A percentile compares a stretch with the other conserved stretches of the same genome.
These are phyloP conservation scores for Citeromyces nyonsensis DNA, from an alignment of 805 yeast genomes.

Conservation along the genomic window DNA sequence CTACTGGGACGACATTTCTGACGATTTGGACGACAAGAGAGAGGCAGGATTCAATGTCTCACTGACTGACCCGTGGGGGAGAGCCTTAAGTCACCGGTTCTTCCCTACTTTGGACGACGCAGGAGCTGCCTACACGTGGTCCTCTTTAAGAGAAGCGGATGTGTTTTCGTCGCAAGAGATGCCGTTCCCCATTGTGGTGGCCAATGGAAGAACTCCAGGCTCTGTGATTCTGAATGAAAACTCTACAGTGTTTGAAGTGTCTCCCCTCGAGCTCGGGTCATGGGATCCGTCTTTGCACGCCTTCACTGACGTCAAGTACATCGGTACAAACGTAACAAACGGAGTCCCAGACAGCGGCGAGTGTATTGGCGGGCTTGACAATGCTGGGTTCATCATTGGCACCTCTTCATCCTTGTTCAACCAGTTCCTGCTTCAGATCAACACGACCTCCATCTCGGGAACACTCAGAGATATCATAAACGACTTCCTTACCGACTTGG, in stretches of 20 bases:
- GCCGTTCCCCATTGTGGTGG: slow-evolving; percentile 35
- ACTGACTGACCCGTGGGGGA: slow-evolving; percentile 57
- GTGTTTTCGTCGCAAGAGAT: slow-evolving; percentile 19
- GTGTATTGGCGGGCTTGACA: slow-evolving; percentile 64
- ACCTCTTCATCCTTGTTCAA: slow-evolving; percentile 76
- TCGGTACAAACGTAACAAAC: slow-evolving; percentile 30
- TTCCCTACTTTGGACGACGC: too few relatives aligned
- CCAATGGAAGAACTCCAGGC: slow-evolving; percentile 21
- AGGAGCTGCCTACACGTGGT: slow-evolving; percentile 24
- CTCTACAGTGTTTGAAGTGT: slow-evolving; percentile 36
- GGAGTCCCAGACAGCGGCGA: slow-evolving; percentile 23
- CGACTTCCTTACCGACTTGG: slow-evolving; percentile 22
- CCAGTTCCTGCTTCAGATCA: slow-evolving; percentile 41
- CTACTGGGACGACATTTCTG: slow-evolving; percentile 37
- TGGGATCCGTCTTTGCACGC: slow-evolving; percentile 35
- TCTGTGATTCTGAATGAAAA: slow-evolving; percentile 6
- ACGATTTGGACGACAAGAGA: slow-evolving; percentile 36
- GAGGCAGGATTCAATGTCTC: slow-evolving; percentile 37
- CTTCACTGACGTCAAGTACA: slow-evolving; percentile 31
- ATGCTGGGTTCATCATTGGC: slow-evolving; percentile 70
- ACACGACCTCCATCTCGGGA: slow-evolving; percentile 33
- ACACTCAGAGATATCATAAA: slow-evolving; percentile 26
- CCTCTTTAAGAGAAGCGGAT: slow-evolving; percentile 20
- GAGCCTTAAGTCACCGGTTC: too few relatives aligned
- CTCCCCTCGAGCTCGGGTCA: slow-evolving; percentile 54